A percentile compares a stretch with the other conserved stretches of the same genome.
Evolutionary conservation across 148 eudicot genomes (phyloP).

Genomic region (Silene latifolia): DNA sequence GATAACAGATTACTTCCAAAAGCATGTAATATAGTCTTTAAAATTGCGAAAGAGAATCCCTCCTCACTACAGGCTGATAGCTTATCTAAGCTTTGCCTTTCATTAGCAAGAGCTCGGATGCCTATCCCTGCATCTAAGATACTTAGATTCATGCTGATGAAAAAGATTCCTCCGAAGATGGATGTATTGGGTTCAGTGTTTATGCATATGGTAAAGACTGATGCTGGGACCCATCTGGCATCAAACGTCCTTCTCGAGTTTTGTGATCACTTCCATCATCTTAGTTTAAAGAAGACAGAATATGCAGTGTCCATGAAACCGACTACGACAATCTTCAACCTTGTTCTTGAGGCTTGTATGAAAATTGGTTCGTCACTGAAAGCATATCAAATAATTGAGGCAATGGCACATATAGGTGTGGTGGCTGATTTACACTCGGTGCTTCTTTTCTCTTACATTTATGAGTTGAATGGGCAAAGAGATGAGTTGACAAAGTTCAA

Average conservation of each 20-base stretch:
- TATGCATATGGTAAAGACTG: slow-evolving; percentile 81
- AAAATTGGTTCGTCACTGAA: slow-evolving; percentile 51
- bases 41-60: slow-evolving; percentile 38
- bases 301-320: slow-evolving; percentile 37
- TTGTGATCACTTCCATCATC: slow-evolving; percentile 36
- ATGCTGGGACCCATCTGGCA: slow-evolving; percentile 58
- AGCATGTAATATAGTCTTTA: slow-evolving; percentile 46
- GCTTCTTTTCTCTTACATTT: slow-evolving; percentile 49
- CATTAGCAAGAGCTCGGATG: slow-evolving; percentile 79
- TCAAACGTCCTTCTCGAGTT: slow-evolving; percentile 74
- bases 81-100: slow-evolving; percentile 55
- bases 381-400: slow-evolving; percentile 62
- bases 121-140: slow-evolving; percentile 52
- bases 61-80: slow-evolving; percentile 43
- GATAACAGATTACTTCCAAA: slow-evolving; percentile 52
- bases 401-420: slow-evolving; percentile 61
- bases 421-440: slow-evolving; percentile 68
- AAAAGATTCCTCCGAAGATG: slow-evolving; percentile 33
- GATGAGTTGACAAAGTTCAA: slow-evolving; percentile 76
- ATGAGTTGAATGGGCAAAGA: slow-evolving; percentile 67
- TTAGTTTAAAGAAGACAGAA: slow-evolving; percentile 33
- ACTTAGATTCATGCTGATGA: slow-evolving; percentile 67
- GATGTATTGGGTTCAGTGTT: slow-evolving; percentile 45
- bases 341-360: slow-evolving; percentile 76
- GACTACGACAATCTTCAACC: slow-evolving; percentile 59